Conservation (phyloP, 345 rosid genomes). For the Aegle marmelos region DNA sequence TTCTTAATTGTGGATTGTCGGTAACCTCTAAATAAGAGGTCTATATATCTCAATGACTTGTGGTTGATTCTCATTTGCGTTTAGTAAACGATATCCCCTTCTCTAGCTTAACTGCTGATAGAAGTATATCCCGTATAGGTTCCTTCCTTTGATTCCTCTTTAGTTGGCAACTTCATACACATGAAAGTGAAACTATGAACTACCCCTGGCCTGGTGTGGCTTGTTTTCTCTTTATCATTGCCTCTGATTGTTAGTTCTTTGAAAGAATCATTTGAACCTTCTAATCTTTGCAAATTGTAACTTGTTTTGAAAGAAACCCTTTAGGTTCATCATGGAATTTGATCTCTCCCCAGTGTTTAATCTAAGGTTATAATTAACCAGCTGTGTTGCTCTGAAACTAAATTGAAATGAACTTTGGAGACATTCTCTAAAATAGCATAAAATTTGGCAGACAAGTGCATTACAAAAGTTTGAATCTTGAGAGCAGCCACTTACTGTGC, state of each 20-base stretch:
- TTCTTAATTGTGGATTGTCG: background rate
- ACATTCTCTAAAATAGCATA: background rate
- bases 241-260: background rate
- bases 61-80: background rate
- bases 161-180: too few relatives aligned
- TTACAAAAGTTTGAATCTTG: background rate
- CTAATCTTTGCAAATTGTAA: background rate
- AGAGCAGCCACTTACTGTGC: background rate
- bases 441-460: background rate
- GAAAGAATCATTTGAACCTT: background rate
- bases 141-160: background rate
- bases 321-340: background rate
- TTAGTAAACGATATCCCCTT: background rate
- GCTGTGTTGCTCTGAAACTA: background rate
- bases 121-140: background rate
- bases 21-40: background rate
- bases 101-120: background rate
- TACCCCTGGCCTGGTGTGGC: too few relatives aligned
- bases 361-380: background rate
- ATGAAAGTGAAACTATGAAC: too few relatives aligned
- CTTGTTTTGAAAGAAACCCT: background rate
- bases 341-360: too few relatives aligned
- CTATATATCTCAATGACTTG: background rate
- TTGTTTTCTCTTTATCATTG: too few relatives aligned
- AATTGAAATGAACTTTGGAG: background rate